phyloP scores from a whole-genome alignment of 2,329 filamentous ascomycete species.

The Botrytis sinoallii region DNA sequence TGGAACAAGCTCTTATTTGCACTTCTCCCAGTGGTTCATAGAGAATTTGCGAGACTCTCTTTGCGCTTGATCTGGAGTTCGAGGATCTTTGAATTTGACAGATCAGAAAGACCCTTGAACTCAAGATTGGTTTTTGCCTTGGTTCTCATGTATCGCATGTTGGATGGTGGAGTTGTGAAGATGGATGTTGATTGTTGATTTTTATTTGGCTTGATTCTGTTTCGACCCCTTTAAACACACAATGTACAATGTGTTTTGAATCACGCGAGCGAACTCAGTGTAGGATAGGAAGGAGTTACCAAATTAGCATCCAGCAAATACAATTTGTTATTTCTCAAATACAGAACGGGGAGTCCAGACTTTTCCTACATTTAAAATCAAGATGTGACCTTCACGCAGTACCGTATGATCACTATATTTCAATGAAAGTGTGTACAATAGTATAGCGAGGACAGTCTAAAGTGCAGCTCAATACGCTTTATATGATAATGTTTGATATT shows the following conservation, averaged over 20 bases:
- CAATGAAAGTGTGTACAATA: too few relatives aligned
- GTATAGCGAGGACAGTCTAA: rapidly evolving
- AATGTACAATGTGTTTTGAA: not conserved
- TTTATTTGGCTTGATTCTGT: not conserved
- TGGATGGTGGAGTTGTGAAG: not conserved
- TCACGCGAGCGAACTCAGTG: not conserved
- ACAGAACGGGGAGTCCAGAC: not conserved
- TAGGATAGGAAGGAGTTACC: not conserved
- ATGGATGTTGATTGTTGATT: not conserved
- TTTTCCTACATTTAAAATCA: not conserved
- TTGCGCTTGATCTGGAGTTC: too few relatives aligned
- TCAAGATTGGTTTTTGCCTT: too few relatives aligned
- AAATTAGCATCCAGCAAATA: not conserved
- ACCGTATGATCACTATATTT: not conserved
- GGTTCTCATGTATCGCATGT: too few relatives aligned
- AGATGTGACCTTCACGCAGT: not conserved
- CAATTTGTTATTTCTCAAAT: not conserved
- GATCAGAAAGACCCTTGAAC: not conserved
- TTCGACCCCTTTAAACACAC: not conserved
- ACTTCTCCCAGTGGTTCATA: not conserved
- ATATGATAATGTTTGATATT: not conserved
- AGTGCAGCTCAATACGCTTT: rapidly evolving
- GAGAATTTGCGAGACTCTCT: too few relatives aligned
- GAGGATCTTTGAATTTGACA: not conserved
- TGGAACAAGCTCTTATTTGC: conserved; percentile 11